phyloP scores from a whole-genome alignment of 495 filamentous ascomycete species.

The Tuber calosporum region DNA sequence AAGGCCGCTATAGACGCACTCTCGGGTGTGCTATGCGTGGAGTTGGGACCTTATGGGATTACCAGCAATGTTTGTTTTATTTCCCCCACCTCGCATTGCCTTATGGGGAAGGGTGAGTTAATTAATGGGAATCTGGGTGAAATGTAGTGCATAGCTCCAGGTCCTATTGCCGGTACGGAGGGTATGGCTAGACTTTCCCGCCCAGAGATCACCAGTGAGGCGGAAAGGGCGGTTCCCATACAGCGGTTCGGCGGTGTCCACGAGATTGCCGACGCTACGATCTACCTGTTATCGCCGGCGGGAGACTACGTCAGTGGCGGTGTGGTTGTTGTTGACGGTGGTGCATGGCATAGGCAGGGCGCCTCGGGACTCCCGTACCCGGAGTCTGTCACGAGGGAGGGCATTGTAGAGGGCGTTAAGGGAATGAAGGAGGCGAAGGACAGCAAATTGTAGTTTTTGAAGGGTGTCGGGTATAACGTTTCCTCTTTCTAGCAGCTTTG shows the following conservation, averaged over 20 bases:
- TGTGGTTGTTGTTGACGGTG: slow-evolving; percentile 72
- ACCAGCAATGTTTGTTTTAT: slow-evolving; percentile 70
- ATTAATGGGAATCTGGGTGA: slow-evolving; percentile 39
- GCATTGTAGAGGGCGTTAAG: slow-evolving; percentile 30
- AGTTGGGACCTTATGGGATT: slow-evolving; percentile 81
- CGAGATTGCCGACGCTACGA: slow-evolving; percentile 88
- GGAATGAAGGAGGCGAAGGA: slow-evolving; percentile 26
- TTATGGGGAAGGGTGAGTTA: slow-evolving; percentile 43
- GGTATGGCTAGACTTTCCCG: slow-evolving; percentile 52
- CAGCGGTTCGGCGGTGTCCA: slow-evolving; percentile 70
- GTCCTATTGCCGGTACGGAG: slow-evolving; percentile 50
- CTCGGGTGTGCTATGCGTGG: slow-evolving; percentile 64
- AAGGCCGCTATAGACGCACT: slow-evolving; percentile 88
- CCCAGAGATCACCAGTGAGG: slow-evolving; percentile 42
- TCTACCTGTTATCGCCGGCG: slow-evolving; percentile 74
- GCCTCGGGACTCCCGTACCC: slow-evolving; percentile 33
- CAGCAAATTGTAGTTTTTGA: slow-evolving; percentile 27
- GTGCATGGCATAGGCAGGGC: slow-evolving; percentile 56
- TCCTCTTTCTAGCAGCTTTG: background rate
- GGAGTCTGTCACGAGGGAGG: slow-evolving; percentile 17
- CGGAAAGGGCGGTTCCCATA: slow-evolving; percentile 50
- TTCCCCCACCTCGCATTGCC: background rate
- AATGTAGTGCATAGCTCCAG: slow-evolving; percentile 31
- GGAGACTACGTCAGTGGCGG: slow-evolving; percentile 79
- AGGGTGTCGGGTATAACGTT: background rate